A percentile compares a stretch with the other conserved stretches of the same genome.
Evolutionary conservation across 768 basidiomycete species (phyloP).

Genomic region (Rhizopogon vinicolor): DNA sequence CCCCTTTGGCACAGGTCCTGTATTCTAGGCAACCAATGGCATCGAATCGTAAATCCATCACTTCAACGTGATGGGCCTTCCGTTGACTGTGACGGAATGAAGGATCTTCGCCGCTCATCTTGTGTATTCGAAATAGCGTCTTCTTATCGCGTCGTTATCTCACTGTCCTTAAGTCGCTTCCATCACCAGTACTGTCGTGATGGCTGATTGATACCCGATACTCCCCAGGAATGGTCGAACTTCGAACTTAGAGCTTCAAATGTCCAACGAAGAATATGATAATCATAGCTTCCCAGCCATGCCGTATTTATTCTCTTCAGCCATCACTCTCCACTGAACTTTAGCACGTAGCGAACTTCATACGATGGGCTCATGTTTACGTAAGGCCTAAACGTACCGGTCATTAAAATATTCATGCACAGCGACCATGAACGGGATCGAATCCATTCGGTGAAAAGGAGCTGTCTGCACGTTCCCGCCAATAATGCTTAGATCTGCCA

Average conservation of each 20-base stretch:
- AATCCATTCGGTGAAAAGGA: constrained; percentile 1
- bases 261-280: constrained; percentile 6
- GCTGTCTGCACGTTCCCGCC: neutral
- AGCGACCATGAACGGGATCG: constrained; percentile 6
- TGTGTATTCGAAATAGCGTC: neutral
- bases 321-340: neutral
- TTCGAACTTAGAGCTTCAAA: constrained; percentile 11
- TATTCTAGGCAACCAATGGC: neutral
- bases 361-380: neutral
- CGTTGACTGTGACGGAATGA: constrained; percentile 1
- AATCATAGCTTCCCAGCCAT: neutral
- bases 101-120: neutral
- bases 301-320: neutral
- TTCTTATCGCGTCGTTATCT: neutral
- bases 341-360: neutral
- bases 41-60: neutral
- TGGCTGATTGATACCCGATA: neutral
- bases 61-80: neutral
- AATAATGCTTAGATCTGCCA: neutral
- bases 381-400: constrained; percentile 7
- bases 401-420: constrained; percentile 16
- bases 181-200: neutral
- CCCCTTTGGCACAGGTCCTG: neutral
- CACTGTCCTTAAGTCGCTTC: neutral
- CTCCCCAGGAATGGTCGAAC: neutral